Percentiles rank a stretch among this genome's conserved stretches.
Conservation (phyloP, 2,329 filamentous ascomycete genomes). For the Fusarium sp. region DNA sequence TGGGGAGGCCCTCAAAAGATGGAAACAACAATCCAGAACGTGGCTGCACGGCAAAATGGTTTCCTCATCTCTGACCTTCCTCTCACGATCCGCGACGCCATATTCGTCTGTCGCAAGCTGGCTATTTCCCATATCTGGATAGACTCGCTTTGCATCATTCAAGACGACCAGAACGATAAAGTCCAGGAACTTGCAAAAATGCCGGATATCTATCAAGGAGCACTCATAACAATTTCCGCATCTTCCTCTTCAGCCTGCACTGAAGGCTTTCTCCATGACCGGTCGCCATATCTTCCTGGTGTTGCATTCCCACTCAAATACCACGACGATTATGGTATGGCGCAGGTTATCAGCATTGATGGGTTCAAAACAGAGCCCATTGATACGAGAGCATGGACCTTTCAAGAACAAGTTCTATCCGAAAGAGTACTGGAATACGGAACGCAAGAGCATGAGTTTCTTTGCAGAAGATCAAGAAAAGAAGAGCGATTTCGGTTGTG, state of each 20-base stretch:
- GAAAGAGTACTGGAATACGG: background rate
- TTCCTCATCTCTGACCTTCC: background rate
- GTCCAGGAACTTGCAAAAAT: background rate
- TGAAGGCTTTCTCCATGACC: background rate
- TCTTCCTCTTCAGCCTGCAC: background rate
- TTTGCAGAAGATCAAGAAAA: background rate
- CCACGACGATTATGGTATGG: background rate
- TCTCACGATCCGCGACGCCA: background rate
- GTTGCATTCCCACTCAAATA: background rate
- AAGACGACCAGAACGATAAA: background rate
- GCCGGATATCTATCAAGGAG: background rate
- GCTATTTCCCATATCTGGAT: background rate
- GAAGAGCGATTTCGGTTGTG: background rate
- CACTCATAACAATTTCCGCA: background rate
- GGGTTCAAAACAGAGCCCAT: background rate
- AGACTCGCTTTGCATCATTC: background rate
- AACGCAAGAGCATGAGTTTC: background rate
- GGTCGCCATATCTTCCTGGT: background rate
- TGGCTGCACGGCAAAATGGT: background rate
- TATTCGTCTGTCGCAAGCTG: background rate
- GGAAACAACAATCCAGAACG: background rate
- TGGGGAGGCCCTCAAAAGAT: background rate
- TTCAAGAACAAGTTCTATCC: background rate
- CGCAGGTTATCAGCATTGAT: background rate
- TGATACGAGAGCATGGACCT: background rate